A percentile compares a stretch with the other conserved stretches of the same genome.
These are phyloP conservation scores for Lojkania enalia DNA, from an alignment of 2,329 filamentous ascomycete species.

Conservation along the genomic window DNA sequence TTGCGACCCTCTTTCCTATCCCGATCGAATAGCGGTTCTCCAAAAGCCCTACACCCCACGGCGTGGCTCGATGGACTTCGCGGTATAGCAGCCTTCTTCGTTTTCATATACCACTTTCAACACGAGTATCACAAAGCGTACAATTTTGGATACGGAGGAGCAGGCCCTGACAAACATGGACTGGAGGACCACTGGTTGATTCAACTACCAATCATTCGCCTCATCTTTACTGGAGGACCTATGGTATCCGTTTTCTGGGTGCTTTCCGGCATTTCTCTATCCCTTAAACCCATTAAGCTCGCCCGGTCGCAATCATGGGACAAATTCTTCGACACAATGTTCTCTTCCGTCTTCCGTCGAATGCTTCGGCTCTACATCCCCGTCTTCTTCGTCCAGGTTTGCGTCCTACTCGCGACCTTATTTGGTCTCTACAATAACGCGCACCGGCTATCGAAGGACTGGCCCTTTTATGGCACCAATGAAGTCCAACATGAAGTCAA, in stretches of 20 bases:
- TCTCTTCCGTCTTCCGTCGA: slow-evolving; percentile 51
- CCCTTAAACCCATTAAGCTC: slow-evolving; percentile 47
- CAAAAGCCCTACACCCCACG: slow-evolving; percentile 7
- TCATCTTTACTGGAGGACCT: slow-evolving; percentile 63
- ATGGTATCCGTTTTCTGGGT: slow-evolving; percentile 56
- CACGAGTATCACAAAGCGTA: slow-evolving; percentile 61
- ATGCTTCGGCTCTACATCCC: slow-evolving; percentile 52
- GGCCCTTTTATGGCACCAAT: slow-evolving; percentile 23
- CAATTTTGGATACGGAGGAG: slow-evolving; percentile 44
- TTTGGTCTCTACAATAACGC: slow-evolving; percentile 22
- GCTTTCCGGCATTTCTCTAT: slow-evolving; percentile 52
- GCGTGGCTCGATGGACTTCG: slow-evolving; percentile 60
- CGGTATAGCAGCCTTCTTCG: slow-evolving; percentile 65
- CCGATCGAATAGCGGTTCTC: not conserved
- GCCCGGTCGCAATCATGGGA: slow-evolving; percentile 44
- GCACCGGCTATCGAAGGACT: slow-evolving; percentile 15
- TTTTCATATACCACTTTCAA: slow-evolving; percentile 62
- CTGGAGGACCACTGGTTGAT: slow-evolving; percentile 49
- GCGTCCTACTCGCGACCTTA: slow-evolving; percentile 26
- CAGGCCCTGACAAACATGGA: slow-evolving; percentile 49
- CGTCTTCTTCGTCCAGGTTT: slow-evolving; percentile 56
- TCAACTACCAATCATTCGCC: slow-evolving; percentile 58
- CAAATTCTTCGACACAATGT: slow-evolving; percentile 47
- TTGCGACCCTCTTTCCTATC: slow-evolving; percentile 5
- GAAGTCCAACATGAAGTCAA: slow-evolving; percentile 17